Conservation (phyloP, 1,139 yeast species). For the Lipomyces yarrowii region DNA sequence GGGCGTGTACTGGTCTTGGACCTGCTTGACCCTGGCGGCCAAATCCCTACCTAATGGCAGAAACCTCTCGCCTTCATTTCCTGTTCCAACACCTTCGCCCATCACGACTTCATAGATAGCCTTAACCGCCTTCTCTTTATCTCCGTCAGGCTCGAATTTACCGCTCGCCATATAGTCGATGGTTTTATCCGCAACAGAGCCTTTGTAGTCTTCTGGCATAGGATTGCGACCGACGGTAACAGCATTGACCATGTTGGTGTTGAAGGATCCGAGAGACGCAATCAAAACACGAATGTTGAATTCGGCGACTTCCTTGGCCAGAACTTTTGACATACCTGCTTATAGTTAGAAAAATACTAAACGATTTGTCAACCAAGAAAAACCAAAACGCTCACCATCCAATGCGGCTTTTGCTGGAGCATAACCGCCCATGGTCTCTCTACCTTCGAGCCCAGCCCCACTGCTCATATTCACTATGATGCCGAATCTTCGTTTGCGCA, state of each 20-base stretch:
- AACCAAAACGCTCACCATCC: background rate
- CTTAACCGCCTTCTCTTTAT: conserved; percentile 2
- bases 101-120: conserved; percentile 3
- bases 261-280: background rate
- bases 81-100: background rate
- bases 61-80: background rate
- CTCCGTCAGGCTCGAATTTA: background rate
- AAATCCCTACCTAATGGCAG: background rate
- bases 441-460: background rate
- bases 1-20: background rate
- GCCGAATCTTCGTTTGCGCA: conserved; percentile 1
- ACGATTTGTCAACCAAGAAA: background rate
- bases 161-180: conserved; percentile 2
- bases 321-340: background rate
- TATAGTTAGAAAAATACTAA: background rate
- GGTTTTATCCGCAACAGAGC: conserved; percentile 1
- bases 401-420: background rate
- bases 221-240: background rate
- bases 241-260: background rate
- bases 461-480: background rate
- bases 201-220: conserved; percentile 2
- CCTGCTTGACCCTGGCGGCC: background rate
- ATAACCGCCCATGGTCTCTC: background rate
- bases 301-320: conserved; percentile 1
- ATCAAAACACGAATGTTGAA: background rate